A percentile compares a stretch with the other conserved stretches of the same genome.
Conservation (phyloP, 2,329 filamentous ascomycete genomes). For the Monosporascus sp. region DNA sequence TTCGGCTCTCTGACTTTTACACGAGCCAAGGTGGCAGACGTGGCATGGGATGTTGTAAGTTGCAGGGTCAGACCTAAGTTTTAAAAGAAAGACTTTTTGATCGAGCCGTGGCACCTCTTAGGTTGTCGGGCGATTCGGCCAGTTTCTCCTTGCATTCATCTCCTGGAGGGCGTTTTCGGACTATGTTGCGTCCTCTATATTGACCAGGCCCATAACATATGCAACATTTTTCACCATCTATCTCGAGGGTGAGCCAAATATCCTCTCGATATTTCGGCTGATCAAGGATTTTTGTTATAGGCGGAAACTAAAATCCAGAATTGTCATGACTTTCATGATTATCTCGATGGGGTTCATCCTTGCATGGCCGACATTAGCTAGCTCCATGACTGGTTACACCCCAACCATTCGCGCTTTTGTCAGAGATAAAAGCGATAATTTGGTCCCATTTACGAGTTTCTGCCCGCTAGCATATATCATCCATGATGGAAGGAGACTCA, state of each 20-base stretch:
- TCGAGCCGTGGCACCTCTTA: not conserved
- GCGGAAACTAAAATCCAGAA: not conserved
- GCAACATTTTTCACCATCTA: not conserved
- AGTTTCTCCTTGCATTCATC: not conserved
- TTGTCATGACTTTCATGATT: not conserved
- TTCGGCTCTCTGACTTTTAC: not conserved
- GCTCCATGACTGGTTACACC: not conserved
- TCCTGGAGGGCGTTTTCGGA: not conserved
- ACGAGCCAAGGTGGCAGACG: not conserved
- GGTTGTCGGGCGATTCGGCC: not conserved
- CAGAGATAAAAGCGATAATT: not conserved
- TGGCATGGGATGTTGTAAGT: not conserved
- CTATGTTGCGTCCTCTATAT: not conserved
- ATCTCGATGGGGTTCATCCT: not conserved
- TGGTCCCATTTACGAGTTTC: not conserved
- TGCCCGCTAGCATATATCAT: not conserved
- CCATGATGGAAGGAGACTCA: not conserved
- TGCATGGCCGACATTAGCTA: not conserved
- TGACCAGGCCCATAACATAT: not conserved
- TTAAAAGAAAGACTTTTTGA: no score
- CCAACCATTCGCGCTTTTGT: not conserved
- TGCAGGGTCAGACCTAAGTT: not conserved
- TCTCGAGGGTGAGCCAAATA: not conserved
- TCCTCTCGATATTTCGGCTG: not conserved
- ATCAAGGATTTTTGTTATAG: not conserved